Evolutionary conservation across 2,329 filamentous ascomycete genomes (phyloP).

Genomic region (Alternaria conjuncta): DNA sequence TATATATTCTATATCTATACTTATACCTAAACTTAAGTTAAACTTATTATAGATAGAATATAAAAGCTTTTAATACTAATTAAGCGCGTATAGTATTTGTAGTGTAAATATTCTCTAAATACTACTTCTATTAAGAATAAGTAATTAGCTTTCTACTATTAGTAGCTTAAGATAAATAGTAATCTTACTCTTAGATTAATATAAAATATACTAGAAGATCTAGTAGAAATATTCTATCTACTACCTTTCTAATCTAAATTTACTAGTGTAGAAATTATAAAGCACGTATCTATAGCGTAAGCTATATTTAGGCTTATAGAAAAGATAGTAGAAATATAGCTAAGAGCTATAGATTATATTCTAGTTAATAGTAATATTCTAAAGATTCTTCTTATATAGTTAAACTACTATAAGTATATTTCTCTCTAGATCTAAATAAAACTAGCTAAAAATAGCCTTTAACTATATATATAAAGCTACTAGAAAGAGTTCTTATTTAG

Average conservation of each 20-base stretch:
- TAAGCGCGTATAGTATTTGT: constrained; percentile 13
- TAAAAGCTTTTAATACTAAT: constrained; percentile 11
- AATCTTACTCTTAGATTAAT: constrained; percentile 4
- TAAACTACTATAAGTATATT: background rate
- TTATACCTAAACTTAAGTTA: constrained; percentile 18
- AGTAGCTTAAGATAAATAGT: constrained; percentile 17
- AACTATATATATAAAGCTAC: constrained; percentile 3
- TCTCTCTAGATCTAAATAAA: constrained; percentile 2
- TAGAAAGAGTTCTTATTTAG: background rate
- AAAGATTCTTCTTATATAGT: constrained; percentile 10
- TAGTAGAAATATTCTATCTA: constrained; percentile 18
- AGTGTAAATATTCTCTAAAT: constrained; percentile 18
- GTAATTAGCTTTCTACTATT: constrained; percentile 14
- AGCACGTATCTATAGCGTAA: constrained; percentile 14
- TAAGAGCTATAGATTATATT: constrained; percentile 8
- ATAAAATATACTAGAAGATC: constrained; percentile 16
- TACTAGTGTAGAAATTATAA: constrained; percentile 14
- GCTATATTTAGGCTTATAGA: constrained; percentile 12
- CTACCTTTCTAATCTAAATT: constrained; percentile 2
- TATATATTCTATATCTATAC: constrained; percentile 10
- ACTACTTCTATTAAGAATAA: constrained; percentile 20
- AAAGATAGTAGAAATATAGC: constrained; percentile 15
- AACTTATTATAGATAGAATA: constrained; percentile 27
- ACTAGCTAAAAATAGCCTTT: background rate
- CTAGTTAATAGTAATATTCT: constrained; percentile 12